Percentiles rank a stretch among this genome's conserved stretches.
Conservation (phyloP, 2,329 filamentous ascomycete genomes). For the Apiospora rasikravindrae region DNA sequence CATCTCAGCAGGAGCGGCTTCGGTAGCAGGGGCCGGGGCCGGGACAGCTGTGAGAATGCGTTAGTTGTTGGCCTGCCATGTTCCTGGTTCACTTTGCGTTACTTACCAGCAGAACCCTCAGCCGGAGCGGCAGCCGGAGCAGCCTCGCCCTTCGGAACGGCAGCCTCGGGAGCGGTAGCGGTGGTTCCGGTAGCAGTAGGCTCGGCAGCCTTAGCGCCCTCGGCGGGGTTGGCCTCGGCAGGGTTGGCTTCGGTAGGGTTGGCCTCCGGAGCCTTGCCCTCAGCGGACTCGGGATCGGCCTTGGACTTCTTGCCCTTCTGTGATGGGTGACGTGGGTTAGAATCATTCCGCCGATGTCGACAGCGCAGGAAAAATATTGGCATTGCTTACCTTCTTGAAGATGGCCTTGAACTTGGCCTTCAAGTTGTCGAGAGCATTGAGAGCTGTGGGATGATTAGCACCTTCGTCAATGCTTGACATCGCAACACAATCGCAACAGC, state of each 20-base stretch:
- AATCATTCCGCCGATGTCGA: not conserved
- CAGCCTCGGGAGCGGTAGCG: conserved; percentile 24
- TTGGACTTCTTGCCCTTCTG: not conserved
- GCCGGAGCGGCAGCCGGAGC: conserved; percentile 17
- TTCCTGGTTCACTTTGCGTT: conserved; percentile 23
- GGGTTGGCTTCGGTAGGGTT: not conserved
- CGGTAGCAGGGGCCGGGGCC: conserved; percentile 25
- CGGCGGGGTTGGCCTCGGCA: not conserved
- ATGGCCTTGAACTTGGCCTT: conserved; percentile 60
- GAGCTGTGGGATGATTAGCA: conserved; percentile 42
- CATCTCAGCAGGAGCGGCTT: conserved; percentile 24
- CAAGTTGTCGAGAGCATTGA: conserved; percentile 58
- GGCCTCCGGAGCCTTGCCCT: conserved; percentile 33
- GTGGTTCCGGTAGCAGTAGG: conserved; percentile 23
- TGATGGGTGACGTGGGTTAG: conserved; percentile 20
- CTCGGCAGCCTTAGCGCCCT: conserved; percentile 36
- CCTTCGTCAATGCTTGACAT: conserved; percentile 26
- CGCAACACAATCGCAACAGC: conserved; percentile 19
- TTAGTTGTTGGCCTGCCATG: conserved; percentile 24
- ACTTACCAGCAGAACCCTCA: not conserved
- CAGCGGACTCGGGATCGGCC: conserved; percentile 38
- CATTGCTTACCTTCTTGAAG: conserved; percentile 50
- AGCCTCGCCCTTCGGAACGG: conserved; percentile 23
- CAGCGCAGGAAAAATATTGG: not conserved
- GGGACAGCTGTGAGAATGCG: conserved; percentile 27